phyloP scores from a whole-genome alignment of 495 filamentous ascomycete species.

The Penicillium herquei region DNA sequence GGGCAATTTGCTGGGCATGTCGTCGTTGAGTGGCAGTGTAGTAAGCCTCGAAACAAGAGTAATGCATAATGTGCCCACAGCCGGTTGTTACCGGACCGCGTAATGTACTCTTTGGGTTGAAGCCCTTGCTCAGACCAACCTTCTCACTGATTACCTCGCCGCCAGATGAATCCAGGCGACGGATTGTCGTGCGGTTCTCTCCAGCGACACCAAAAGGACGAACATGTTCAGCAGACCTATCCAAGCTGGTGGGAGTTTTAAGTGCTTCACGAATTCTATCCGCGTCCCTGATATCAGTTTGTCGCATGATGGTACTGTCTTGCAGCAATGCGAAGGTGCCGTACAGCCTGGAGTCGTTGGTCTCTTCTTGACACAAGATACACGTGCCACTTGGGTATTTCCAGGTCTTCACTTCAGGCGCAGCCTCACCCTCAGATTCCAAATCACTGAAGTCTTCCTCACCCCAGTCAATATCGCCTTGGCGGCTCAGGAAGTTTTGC shows the following conservation, averaged over 20 bases:
- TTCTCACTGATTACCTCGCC: slow-evolving; percentile 68
- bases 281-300: slow-evolving; percentile 75
- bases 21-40: slow-evolving; percentile 75
- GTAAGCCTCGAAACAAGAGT: slow-evolving; percentile 90
- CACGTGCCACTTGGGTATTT: slow-evolving; percentile 94
- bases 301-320: slow-evolving; percentile 81
- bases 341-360: slow-evolving; percentile 82
- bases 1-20: slow-evolving; percentile 86
- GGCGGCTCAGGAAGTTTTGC: slow-evolving; percentile 84
- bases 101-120: slow-evolving; percentile 62
- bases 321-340: slow-evolving; percentile 89
- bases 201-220: slow-evolving; percentile 88
- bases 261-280: slow-evolving; percentile 84
- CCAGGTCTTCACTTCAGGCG: slow-evolving; percentile 70
- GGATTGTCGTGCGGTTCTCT: slow-evolving; percentile 75
- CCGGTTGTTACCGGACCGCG: slow-evolving; percentile 85
- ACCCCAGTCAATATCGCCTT: slow-evolving; percentile 82
- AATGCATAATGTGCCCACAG: slow-evolving; percentile 99
- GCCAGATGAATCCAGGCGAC: slow-evolving; percentile 70
- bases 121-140: slow-evolving; percentile 85
- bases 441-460: slow-evolving; percentile 70
- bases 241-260: slow-evolving; percentile 73
- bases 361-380: slow-evolving; percentile 95
- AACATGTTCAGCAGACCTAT: slow-evolving; percentile 75
- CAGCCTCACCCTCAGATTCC: slow-evolving; percentile 54